Base-by-base conservation (phyloP, 169 alveolate genomes). In the Cryptosporidium felis region DNA sequence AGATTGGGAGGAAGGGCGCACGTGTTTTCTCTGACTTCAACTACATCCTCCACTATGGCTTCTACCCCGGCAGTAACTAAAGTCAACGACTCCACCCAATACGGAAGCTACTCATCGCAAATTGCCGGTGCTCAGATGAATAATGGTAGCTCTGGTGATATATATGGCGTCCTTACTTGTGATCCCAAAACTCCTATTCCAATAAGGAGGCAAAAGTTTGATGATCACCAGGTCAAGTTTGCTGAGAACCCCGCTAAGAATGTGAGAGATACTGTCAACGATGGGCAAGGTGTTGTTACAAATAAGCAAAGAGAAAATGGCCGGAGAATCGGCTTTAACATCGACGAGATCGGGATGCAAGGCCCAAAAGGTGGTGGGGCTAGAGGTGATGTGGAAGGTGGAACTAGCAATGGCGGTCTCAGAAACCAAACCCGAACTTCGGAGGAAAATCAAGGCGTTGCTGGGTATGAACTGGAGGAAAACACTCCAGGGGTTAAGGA, bases 1-100 rank as follows among this genome's bases (percentile, higher is more conserved):
- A 49, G 85, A 53, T 38, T 74, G 2, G 85, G 85, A 49, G 85
- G 85, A 1, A 74, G 85, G n/a, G 85, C 85, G 12, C 85, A 74
- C 41, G 85, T 74, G 32, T 74, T 74, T 74, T 74, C 85, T 3
- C 26, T 74, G 30, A 74, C 74, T 26, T 74, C 85, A 8, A 74
- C 85, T 38, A 74, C 85, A n/a, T 40, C 80, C 21, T 53, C 85
- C 6, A 74, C 85, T n/a, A 45, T 65, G 62, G 81, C 81, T 3
- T 2, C 81, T 0, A 65, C 81, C 4, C 85, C 85, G n/a, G 85
- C 85, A 14, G 23, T 21, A 40, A 36, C 51, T 18, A 74, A 74
- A 21, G 34, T 56, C 41, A 74, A 53, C 21, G 85, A 74, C 12
- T 32, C 85, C n/a, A 74, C 67, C 5, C 65, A 74, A n/a, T 49